Conservation (phyloP, 176 grass and related monocot genomes). For the bread wheat (Triticum aestivum) region IWGSC_CS_RefSeq_v2.1 NC_057809.1:492608373-492608872, state of each 20-base stretch:
- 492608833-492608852: neutral
- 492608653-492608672: neutral
- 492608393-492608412: neutral
- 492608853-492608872: neutral
- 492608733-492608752: neutral
- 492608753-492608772: neutral
- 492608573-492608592: neutral
- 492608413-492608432: neutral
- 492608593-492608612: neutral
- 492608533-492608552: neutral
- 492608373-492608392: neutral
- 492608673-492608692: neutral
- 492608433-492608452: neutral
- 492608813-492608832: neutral
- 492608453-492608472: neutral
- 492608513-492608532: neutral
- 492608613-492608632: neutral
- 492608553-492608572: neutral
- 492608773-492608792: neutral
- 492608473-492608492: neutral
- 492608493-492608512: neutral
- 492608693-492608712: neutral
- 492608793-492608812: neutral
- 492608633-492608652: neutral
- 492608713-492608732: neutral